A percentile compares a stretch with the other conserved stretches of the same genome.
Conservation (phyloP, 805 yeast species). For the Debaryomyces tyrocola region DNA sequence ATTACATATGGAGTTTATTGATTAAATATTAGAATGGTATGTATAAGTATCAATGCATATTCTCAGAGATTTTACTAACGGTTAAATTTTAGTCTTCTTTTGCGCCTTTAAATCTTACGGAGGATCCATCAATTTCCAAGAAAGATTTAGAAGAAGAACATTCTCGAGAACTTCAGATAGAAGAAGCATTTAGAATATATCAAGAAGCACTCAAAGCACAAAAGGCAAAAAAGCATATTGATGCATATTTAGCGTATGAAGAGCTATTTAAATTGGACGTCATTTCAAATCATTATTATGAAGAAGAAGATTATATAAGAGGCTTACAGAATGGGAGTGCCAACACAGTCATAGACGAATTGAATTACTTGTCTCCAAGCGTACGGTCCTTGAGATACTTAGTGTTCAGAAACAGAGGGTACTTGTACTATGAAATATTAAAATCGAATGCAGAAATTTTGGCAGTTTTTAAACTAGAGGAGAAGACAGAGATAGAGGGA, state of each 20-base stretch:
- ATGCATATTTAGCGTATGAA: constrained; percentile 57
- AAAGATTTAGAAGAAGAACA: constrained; percentile 71
- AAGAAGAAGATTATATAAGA: constrained; percentile 35
- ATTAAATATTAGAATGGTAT: background rate
- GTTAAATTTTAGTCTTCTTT: constrained; percentile 55
- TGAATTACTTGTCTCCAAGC: constrained; percentile 59
- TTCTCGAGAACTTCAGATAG: constrained; percentile 86
- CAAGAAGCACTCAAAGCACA: constrained; percentile 69
- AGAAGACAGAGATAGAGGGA: constrained; percentile 8
- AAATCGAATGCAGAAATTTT: constrained; percentile 6
- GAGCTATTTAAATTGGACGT: constrained; percentile 70
- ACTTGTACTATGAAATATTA: constrained; percentile 54
- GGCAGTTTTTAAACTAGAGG: constrained; percentile 3
- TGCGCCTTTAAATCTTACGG: constrained; percentile 74
- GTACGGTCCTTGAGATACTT: constrained; percentile 73
- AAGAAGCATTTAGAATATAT: constrained; percentile 76
- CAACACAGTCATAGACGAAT: constrained; percentile 36
- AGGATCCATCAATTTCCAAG: constrained; percentile 65
- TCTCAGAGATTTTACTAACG: background rate
- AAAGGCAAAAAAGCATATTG: constrained; percentile 44
- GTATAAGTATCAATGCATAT: background rate
- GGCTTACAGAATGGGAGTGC: constrained; percentile 41
- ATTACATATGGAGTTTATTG: too few relatives aligned
- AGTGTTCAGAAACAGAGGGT: constrained; percentile 79
- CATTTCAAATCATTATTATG: constrained; percentile 44